Percentiles rank a stretch among this genome's conserved stretches.
phyloP scores from a whole-genome alignment of 225 moss, liverwort and hornwort species.

The Thuidium tamariscinum region DNA sequence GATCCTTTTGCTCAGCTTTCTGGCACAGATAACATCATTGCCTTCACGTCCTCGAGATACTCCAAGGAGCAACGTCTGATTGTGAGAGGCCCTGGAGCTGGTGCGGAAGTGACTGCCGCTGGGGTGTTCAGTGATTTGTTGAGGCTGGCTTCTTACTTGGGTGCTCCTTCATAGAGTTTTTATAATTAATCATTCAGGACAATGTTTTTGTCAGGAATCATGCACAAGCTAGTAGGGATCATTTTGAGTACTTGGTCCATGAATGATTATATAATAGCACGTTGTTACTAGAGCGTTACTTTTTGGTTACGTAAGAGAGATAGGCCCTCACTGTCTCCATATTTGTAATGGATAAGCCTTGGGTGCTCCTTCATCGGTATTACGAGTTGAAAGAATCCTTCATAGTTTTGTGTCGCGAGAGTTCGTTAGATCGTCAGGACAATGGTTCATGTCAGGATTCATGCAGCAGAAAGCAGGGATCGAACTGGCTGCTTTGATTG shows the following conservation, averaged over 20 bases:
- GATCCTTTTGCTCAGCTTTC: conserved; percentile 83
- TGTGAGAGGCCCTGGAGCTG: conserved; percentile 88
- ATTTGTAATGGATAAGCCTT: neutral
- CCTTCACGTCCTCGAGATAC: conserved; percentile 75
- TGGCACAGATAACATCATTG: conserved; percentile 85
- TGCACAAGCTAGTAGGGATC: neutral
- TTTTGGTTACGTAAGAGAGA: neutral
- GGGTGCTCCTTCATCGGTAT: conserved; percentile 30
- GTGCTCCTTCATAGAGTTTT: conserved; percentile 40
- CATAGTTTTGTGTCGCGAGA: neutral
- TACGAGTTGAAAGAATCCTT: neutral
- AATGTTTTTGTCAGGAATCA: neutral
- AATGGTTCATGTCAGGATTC: neutral
- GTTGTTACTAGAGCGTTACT: neutral
- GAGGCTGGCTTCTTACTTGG: conserved; percentile 79
- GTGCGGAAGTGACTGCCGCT: conserved; percentile 88
- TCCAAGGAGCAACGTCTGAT: conserved; percentile 57
- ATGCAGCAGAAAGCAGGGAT: neutral
- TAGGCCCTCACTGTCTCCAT: neutral
- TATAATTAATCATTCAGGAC: neutral
- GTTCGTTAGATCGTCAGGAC: neutral
- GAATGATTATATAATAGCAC: neutral
- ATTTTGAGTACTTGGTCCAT: neutral
- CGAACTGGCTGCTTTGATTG: neutral
- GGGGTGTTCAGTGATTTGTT: conserved; percentile 89